Conservation (phyloP, 2,329 filamentous ascomycete species). For the Phaeophleospora eucalypticola region DNA sequence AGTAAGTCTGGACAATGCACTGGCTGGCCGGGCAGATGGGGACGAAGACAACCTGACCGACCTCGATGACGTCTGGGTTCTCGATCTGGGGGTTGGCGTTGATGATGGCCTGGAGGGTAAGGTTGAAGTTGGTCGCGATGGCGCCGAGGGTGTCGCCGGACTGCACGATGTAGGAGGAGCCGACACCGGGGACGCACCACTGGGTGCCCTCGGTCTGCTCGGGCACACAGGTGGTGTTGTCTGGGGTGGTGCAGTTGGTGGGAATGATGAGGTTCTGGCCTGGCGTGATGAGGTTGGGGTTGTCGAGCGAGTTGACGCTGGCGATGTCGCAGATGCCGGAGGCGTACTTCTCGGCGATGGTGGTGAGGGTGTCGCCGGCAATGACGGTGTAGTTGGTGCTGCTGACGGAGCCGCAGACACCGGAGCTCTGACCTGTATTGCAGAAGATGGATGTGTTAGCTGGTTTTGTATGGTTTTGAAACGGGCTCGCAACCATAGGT, state of each 20-base stretch:
- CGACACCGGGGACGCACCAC: conserved; percentile 25
- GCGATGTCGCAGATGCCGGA: conserved; percentile 28
- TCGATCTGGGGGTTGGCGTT: conserved; percentile 24
- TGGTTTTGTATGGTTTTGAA: neutral
- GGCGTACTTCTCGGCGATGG: conserved; percentile 17
- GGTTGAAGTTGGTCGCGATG: conserved; percentile 25
- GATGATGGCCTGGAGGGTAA: conserved; percentile 21
- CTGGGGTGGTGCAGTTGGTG: conserved; percentile 24
- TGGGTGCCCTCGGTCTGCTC: conserved; percentile 10
- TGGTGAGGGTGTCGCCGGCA: conserved; percentile 15
- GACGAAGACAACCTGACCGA: conserved; percentile 25
- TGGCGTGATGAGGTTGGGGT: conserved; percentile 33
- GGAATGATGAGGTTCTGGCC: conserved; percentile 28
- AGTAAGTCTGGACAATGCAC: conserved; percentile 23
- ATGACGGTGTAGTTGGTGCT: conserved; percentile 1
- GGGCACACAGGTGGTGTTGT: conserved; percentile 25
- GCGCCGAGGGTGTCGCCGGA: conserved; percentile 21
- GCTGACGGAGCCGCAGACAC: neutral
- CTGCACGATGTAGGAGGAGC: conserved; percentile 20
- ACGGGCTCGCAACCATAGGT: neutral
- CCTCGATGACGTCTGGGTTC: conserved; percentile 18
- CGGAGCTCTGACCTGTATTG: neutral
- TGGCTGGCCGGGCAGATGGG: conserved; percentile 22
- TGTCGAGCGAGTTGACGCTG: conserved; percentile 28
- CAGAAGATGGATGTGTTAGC: neutral